These are phyloP conservation scores for Talaromyces sp. DNA, from an alignment of 2,329 filamentous ascomycete species.

Conservation along the genomic window DNA sequence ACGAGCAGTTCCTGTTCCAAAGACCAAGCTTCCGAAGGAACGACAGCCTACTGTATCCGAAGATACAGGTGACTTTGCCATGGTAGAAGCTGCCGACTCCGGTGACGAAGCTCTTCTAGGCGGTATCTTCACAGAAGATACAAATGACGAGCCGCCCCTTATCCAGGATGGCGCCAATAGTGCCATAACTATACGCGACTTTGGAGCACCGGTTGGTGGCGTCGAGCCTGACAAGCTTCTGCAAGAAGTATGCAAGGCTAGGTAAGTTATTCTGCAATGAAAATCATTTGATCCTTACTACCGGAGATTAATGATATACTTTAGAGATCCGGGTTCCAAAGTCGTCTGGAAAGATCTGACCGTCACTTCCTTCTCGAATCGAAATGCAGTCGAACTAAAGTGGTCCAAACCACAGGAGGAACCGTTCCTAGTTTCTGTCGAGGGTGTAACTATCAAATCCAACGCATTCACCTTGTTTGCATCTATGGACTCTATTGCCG, in stretches of 20 bases:
- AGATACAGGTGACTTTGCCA: constrained; percentile 26
- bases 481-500: constrained; percentile 72
- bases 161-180: constrained; percentile 33
- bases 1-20: constrained; percentile 30
- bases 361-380: constrained; percentile 69
- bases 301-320: constrained; percentile 4
- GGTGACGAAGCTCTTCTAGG: constrained; percentile 51
- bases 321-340: constrained; percentile 67
- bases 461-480: constrained; percentile 55
- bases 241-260: constrained; percentile 83
- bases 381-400: constrained; percentile 69
- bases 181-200: constrained; percentile 67
- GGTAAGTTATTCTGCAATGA: constrained; percentile 45
- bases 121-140: constrained; percentile 55
- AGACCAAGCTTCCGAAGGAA: constrained; percentile 48
- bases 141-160: constrained; percentile 45
- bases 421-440: constrained; percentile 44
- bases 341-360: constrained; percentile 70
- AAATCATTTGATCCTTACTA: background rate
- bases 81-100: constrained; percentile 40
- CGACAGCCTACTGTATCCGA: constrained; percentile 6
- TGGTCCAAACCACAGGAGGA: constrained; percentile 75
- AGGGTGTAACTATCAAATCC: constrained; percentile 46
- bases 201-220: constrained; percentile 80
- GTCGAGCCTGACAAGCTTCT: constrained; percentile 72